A percentile compares a stretch with the other conserved stretches of the same genome.
These are phyloP conservation scores for Pseudomonodictys pantanalensis DNA, from an alignment of 495 filamentous ascomycete species.

Conservation along the genomic window DNA sequence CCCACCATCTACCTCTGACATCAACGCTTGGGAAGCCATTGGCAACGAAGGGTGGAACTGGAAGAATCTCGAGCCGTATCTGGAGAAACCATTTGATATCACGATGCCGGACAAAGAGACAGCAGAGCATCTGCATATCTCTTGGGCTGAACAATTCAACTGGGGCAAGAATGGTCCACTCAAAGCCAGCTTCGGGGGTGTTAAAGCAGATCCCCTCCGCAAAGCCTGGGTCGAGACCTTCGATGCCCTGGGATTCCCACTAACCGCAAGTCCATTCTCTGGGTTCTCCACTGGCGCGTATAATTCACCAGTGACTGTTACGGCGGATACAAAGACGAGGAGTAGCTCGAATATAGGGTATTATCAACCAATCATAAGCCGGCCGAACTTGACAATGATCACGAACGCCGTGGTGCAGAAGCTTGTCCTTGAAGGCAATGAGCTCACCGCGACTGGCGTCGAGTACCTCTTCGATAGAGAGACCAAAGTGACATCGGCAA, in stretches of 20 bases:
- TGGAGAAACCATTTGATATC: slow-evolving; percentile 18
- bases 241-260: slow-evolving; percentile 5
- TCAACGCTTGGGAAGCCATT: slow-evolving; percentile 29
- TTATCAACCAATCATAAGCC: not conserved
- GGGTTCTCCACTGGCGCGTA: slow-evolving; percentile 12
- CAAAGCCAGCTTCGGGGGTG: not conserved
- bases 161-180: slow-evolving; percentile 3
- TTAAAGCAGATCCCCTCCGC: not conserved
- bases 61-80: slow-evolving; percentile 25
- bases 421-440: not conserved
- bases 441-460: not conserved
- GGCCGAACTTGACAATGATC: slow-evolving; percentile 1
- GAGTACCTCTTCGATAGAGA: not conserved
- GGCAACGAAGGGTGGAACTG: slow-evolving; percentile 33
- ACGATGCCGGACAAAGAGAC: slow-evolving; percentile 1
- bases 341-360: slow-evolving; percentile 6
- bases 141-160: not conserved
- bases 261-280: slow-evolving; percentile 10
- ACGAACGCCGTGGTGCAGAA: not conserved
- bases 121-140: not conserved
- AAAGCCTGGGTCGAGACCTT: slow-evolving; percentile 24
- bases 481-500: not conserved
- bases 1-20: not conserved
- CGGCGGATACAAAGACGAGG: slow-evolving; percentile 4
- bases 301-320: not conserved